phyloP scores from a whole-genome alignment of 2,329 filamentous ascomycete genomes.

The Nigrospora sphaerica region DNA sequence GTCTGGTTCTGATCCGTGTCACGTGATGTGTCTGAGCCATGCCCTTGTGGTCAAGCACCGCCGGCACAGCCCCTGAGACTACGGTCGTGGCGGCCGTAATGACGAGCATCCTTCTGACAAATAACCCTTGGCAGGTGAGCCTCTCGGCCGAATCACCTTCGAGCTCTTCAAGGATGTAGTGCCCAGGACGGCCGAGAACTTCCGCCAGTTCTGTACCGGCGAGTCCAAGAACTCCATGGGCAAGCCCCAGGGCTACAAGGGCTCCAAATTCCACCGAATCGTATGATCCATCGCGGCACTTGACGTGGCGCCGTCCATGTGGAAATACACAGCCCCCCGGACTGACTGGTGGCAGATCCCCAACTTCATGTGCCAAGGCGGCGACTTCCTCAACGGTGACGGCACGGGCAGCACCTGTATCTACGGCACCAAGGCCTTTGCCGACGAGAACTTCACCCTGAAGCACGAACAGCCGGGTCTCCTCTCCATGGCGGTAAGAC shows the following conservation, averaged over 20 bases:
- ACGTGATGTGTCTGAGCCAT: background rate
- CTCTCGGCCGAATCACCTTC: conserved; percentile 80
- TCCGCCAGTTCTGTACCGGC: conserved; percentile 93
- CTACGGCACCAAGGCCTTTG: conserved; percentile 77
- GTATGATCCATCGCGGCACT: conserved; percentile 41
- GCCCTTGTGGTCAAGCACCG: background rate
- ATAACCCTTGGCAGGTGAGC: conserved; percentile 54
- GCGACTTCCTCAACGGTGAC: conserved; percentile 90
- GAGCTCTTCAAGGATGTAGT: conserved; percentile 82
- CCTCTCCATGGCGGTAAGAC: conserved; percentile 83
- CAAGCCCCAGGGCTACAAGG: conserved; percentile 87
- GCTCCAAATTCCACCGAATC: conserved; percentile 87
- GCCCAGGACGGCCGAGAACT: conserved; percentile 90
- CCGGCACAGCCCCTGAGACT: background rate
- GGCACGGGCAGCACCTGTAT: conserved; percentile 85
- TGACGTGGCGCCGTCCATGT: background rate
- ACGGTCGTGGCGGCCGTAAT: background rate
- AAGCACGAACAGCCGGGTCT: conserved; percentile 76
- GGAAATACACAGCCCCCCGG: background rate
- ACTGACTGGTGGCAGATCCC: conserved; percentile 57
- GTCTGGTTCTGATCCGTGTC: background rate
- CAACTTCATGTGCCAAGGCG: conserved; percentile 96
- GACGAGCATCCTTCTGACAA: background rate
- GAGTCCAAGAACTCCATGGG: conserved; percentile 75
- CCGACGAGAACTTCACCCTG: conserved; percentile 81